Evolutionary conservation across 306 rosid genomes (phyloP), one percentile per base, ranked within the genome.

Genomic region (Dryas octopetala): DNA sequence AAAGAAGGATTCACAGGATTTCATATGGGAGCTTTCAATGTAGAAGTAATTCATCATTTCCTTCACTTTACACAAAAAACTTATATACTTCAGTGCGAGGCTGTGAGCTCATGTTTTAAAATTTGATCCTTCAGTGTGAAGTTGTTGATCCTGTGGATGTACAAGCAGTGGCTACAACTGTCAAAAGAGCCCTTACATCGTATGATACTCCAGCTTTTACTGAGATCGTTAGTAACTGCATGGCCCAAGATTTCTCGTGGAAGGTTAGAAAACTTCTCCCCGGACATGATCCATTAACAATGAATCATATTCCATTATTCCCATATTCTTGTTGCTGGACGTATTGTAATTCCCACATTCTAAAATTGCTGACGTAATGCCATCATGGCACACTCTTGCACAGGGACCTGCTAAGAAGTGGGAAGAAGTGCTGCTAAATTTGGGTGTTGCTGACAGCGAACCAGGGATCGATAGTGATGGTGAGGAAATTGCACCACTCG

Each of bases 191-290:
- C 53, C 86, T 86, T 55, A 68, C 51, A 26, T 71, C 81, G 8
- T 66, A 82, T 60, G 90, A 93, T 76, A 84, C 96, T 74, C 75
- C 49, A 26, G 89, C 87, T 77, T 83, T 89, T 38, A 40, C 81
- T 14, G 91, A 92, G 86, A 85, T 92, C 7, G 85, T 85, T 40
- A 53, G 78, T 71, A 92, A 88, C 68, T 81, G 91, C 85, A 92
- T 90, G 97, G 91, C 91, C 53, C 96, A 75, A 84, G 97, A 92
- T 73, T 86, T 88, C 55, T 92, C 96, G 12, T 92, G 97, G 97
- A 90, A 85, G 97, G 97, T 92, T 70, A 76, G 84, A 45, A 69
- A 72, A 60, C 61, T 53, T 6, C 26, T 4, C 5, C 49, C 23
- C 40, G 3, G 43, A 45, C 54, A 19, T 5, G 12, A 15, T 13